Conservation (phyloP, 2,329 filamentous ascomycete genomes). For the Saccharata proteae region DNA sequence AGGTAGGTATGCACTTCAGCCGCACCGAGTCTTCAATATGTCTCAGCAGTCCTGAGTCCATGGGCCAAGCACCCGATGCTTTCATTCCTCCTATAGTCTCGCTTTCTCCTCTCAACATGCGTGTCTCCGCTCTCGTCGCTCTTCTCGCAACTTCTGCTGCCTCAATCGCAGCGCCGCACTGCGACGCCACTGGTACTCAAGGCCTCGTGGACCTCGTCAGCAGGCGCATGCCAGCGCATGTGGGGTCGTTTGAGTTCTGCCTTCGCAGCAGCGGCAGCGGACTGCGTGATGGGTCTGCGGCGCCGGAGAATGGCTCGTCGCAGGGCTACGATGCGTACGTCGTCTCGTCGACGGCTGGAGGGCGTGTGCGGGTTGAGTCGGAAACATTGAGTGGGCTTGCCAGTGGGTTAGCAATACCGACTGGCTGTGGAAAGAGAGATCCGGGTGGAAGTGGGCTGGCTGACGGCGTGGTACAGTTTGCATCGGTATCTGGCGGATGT, state of each 20-base stretch:
- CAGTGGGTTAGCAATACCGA: background rate
- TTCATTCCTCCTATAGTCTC: too few species aligned
- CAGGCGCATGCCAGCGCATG: conserved; percentile 14
- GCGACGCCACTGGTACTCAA: conserved; percentile 1
- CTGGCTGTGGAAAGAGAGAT: background rate
- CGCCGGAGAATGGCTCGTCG: background rate
- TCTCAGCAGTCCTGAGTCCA: too few species aligned
- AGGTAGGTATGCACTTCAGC: too few species aligned
- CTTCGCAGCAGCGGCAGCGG: conserved; percentile 4
- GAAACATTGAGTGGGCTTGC: conserved; percentile 1
- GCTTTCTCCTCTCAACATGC: too few species aligned
- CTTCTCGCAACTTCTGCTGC: too few species aligned
- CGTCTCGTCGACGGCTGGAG: background rate
- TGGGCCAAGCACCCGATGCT: too few species aligned
- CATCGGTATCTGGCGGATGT: conserved; percentile 31
- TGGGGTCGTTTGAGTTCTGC: conserved; percentile 13
- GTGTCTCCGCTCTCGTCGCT: too few species aligned
- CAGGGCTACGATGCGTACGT: background rate
- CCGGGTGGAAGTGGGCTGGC: background rate
- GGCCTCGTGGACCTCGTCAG: conserved; percentile 15
- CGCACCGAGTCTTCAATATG: too few species aligned
- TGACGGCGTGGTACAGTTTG: too few species aligned
- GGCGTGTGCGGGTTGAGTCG: background rate
- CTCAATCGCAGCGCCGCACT: too few species aligned
- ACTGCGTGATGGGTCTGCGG: background rate